phyloP scores from a whole-genome alignment of 2,329 filamentous ascomycete genomes.

The Lachnellula suecica region DNA sequence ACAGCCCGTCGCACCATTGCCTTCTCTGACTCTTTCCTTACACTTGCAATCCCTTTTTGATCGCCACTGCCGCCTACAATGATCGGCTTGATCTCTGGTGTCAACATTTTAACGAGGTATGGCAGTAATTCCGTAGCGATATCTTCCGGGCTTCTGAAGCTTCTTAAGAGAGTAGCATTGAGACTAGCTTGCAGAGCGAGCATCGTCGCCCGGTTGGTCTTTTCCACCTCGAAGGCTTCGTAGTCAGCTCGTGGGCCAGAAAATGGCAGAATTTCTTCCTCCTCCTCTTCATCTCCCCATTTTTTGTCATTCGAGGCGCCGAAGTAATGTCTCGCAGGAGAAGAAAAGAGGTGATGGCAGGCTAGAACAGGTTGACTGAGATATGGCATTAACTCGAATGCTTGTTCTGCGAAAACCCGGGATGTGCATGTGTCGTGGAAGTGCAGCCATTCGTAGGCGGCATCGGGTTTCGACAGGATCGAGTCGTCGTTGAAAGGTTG shows the following conservation, averaged over 20 bases:
- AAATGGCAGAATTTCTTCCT: constrained; percentile 66
- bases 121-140: constrained; percentile 82
- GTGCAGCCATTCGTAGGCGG: constrained; percentile 85
- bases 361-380: constrained; percentile 83
- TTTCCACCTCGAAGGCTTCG: constrained; percentile 75
- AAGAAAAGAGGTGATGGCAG: constrained; percentile 89
- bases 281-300: constrained; percentile 38
- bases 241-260: constrained; percentile 81
- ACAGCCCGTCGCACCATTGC: constrained; percentile 77
- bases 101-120: constrained; percentile 78
- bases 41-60: constrained; percentile 71
- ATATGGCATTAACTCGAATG: constrained; percentile 90
- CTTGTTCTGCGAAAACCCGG: constrained; percentile 77
- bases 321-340: constrained; percentile 48
- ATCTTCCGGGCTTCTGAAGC: constrained; percentile 76
- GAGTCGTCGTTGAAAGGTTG: constrained; percentile 93
- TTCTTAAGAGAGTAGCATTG: constrained; percentile 69
- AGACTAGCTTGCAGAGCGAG: constrained; percentile 72
- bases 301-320: constrained; percentile 50
- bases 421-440: constrained; percentile 86
- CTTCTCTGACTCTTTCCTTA: constrained; percentile 84
- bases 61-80: constrained; percentile 71
- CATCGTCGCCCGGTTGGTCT: constrained; percentile 73
- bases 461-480: constrained; percentile 81
- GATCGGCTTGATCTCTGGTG: constrained; percentile 88